Conservation (phyloP, 306 rosid genomes). For the Mucuna pruriens region DNA sequence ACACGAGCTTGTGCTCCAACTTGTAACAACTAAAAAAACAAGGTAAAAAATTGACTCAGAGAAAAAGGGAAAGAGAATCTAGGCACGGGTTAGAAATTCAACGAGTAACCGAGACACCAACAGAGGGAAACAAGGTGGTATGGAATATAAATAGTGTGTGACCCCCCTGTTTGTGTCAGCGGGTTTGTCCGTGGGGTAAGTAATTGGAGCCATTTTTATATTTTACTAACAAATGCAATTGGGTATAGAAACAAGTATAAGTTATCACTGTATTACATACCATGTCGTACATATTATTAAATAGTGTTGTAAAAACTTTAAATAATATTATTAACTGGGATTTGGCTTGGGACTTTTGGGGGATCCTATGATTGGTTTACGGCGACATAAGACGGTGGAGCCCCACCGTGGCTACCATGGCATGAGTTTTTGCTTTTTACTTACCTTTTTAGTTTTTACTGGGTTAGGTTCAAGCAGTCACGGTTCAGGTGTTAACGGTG, state of each 20-base stretch:
- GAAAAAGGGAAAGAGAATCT: conserved; percentile 35
- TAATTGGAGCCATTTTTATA: neutral
- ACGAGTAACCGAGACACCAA: conserved; percentile 22
- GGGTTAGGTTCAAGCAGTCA: neutral
- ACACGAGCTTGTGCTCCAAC: conserved; percentile 25
- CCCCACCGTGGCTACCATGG: too few relatives aligned
- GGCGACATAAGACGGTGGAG: neutral
- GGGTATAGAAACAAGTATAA: neutral
- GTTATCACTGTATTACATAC: neutral
- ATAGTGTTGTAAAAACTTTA: too few relatives aligned
- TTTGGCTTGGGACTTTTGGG: neutral
- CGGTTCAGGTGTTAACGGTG: neutral
- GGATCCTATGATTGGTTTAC: neutral
- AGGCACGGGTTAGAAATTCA: conserved; percentile 41
- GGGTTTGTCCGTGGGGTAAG: neutral
- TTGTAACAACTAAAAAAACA: conserved; percentile 1
- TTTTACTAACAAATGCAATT: neutral
- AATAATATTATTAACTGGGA: neutral
- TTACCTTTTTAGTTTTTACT: neutral
- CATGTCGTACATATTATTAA: neutral
- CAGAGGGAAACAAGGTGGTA: conserved; percentile 16
- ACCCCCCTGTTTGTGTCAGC: conserved; percentile 12
- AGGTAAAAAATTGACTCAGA: neutral
- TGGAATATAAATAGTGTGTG: neutral
- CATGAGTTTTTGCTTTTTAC: neutral